Conservation (phyloP, 2,329 filamentous ascomycete genomes). For the Neocatenulostroma microsporum region DNA sequence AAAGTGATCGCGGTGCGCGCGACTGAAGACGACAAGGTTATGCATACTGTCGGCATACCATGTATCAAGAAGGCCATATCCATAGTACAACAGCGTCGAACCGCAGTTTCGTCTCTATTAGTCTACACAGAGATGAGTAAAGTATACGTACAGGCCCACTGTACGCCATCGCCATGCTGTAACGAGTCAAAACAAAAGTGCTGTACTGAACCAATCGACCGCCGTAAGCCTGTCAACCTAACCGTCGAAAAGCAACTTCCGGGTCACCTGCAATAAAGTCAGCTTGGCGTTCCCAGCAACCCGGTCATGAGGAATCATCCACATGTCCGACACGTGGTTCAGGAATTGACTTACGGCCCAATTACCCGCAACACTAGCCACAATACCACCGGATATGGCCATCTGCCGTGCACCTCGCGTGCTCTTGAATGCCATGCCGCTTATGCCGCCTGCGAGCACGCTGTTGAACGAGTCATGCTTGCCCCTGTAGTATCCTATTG, state of each 20-base stretch:
- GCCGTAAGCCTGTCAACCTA: no score
- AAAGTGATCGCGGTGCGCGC: no score
- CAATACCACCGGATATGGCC: constrained; percentile 87
- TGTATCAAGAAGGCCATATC: no score
- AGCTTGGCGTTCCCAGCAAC: constrained; percentile 7
- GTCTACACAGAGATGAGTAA: constrained; percentile 1
- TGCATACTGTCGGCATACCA: no score
- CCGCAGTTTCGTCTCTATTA: no score
- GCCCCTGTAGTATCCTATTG: constrained; percentile 68
- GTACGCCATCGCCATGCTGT: neutral
- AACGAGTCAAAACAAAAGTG: no score
- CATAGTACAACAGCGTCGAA: no score
- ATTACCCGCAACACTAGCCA: constrained; percentile 71
- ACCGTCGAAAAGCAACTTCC: constrained; percentile 13
- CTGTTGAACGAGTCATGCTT: constrained; percentile 90
- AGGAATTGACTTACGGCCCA: constrained; percentile 71
- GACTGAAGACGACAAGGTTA: no score
- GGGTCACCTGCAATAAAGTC: constrained; percentile 11
- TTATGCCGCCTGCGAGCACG: constrained; percentile 73
- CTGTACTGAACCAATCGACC: no score
- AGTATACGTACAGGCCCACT: neutral
- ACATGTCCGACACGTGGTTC: neutral
- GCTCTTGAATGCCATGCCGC: constrained; percentile 94
- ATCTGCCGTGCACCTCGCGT: constrained; percentile 84
- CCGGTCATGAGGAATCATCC: no score